Evolutionary conservation across 805 yeast species (phyloP), one percentile per base, ranked within the genome.

Genomic region (Teunomyces tritomae): DNA sequence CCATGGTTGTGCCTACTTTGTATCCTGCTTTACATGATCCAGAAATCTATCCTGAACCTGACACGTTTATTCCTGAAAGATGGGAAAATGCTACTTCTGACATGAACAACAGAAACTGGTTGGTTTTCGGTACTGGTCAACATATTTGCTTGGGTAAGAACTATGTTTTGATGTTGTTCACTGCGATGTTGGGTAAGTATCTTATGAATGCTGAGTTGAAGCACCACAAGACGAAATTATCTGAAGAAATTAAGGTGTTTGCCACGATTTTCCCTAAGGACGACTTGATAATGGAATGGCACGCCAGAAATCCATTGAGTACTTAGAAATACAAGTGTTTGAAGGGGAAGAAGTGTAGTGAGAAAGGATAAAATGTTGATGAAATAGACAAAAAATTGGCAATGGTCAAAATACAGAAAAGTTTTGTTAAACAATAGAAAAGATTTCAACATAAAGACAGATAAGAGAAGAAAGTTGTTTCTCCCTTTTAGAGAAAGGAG

Each of bases 221-320:
- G 49, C 99, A 94, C 67, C 78, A 83, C 55, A 82, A 85, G 41
- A 94, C 99, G 20, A 86, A 84, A 36, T 74, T 85, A 57, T 84
- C 92, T 57, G 99, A 94, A 73, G 84, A 89, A 62, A 90, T 94
- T 62, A 88, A 89, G 64, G 98, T 94, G 34, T 94, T 94, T 66
- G 99, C 99, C 26, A 94, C 99, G 14, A 90, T 94, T 64, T 94
- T 94, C 87, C 99, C 99, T 26, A 83, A 89, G 67, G 99, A 94
- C 71, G 97, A 94, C 67, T 82, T 96, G 64, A 80, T 88, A 55
- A 72, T 94, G 65, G 74, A 83, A 57, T 92, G 91, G 76, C 76
- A 73, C 43, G 73, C 64, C 57, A 82, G 94, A 72, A 87, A 87
- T 54, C 83, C 85, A 4, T 46, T 61, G 48, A 49, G 50, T 28